Conservation (phyloP, 106 monocot species). For the Platanthera zijinensis region DNA sequence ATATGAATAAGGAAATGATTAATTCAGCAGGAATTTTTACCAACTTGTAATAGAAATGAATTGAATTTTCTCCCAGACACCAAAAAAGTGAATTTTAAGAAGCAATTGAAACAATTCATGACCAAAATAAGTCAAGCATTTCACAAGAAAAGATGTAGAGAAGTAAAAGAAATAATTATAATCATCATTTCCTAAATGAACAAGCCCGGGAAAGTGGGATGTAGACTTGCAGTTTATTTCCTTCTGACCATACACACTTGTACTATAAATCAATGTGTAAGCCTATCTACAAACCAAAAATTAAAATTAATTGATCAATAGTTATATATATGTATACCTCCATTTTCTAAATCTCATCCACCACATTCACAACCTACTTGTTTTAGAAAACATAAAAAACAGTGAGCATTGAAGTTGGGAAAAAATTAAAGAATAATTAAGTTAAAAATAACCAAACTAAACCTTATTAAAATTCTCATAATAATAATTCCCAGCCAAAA, state of each 20-base stretch:
- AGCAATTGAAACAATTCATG: no score
- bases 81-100: no score
- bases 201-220: not conserved
- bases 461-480: slow-evolving; percentile 99
- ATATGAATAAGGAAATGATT: not conserved
- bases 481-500: slow-evolving; percentile 90
- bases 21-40: not conserved
- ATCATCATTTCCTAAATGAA: not conserved
- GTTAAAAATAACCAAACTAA: not conserved
- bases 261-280: no score
- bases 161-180: not conserved
- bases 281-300: no score
- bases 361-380: slow-evolving; percentile 46
- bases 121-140: no score
- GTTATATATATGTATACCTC: slow-evolving; percentile 13
- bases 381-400: slow-evolving; percentile 5
- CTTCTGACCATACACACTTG: not conserved
- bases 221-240: not conserved
- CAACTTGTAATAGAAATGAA: not conserved
- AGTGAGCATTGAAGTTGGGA: not conserved
- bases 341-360: slow-evolving; percentile 47
- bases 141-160: no score
- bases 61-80: no score
- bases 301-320: not conserved
- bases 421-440: not conserved